Evolutionary conservation across 1,284 basidiomycete genomes (phyloP).

Genomic region (Pseudozyma sp.): DNA sequence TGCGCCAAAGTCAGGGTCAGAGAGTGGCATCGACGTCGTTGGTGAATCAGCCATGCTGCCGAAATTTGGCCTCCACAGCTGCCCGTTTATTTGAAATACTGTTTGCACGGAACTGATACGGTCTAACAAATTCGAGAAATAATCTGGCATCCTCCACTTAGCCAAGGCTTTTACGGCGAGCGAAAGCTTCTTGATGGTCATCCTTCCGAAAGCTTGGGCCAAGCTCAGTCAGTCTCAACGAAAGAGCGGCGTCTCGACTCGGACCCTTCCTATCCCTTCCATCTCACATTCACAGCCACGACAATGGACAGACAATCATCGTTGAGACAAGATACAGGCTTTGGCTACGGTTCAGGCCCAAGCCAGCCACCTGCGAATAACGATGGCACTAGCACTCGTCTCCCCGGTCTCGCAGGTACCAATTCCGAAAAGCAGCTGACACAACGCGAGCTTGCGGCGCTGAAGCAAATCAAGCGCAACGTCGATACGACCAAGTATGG

Average conservation of each 20-base stretch:
- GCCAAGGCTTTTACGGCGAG: background rate
- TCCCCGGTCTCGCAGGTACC: constrained; percentile 37
- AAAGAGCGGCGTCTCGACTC: no score
- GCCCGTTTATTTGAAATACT: no score
- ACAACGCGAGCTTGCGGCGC: constrained; percentile 40
- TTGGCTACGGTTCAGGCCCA: background rate
- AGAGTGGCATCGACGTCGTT: constrained; percentile 20
- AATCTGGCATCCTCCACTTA: constrained; percentile 5
- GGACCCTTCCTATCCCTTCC: no score
- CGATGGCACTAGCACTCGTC: constrained; percentile 13
- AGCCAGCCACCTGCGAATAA: background rate
- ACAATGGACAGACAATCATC: background rate
- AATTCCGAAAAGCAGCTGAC: constrained; percentile 48
- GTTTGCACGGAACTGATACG: background rate
- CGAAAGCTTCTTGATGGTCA: constrained; percentile 1
- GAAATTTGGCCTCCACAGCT: background rate
- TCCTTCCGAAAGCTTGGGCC: background rate
- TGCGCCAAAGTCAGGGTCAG: constrained; percentile 10
- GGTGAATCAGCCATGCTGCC: constrained; percentile 28
- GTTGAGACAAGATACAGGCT: constrained; percentile 9
- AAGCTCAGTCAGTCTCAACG: no score
- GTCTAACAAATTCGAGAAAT: constrained; percentile 1
- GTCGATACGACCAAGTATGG: constrained; percentile 45
- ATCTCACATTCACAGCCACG: no score
- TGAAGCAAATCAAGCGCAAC: constrained; percentile 44